Base-by-base conservation (phyloP, 495 filamentous ascomycete genomes). In the Neurospora discreta region DNA sequence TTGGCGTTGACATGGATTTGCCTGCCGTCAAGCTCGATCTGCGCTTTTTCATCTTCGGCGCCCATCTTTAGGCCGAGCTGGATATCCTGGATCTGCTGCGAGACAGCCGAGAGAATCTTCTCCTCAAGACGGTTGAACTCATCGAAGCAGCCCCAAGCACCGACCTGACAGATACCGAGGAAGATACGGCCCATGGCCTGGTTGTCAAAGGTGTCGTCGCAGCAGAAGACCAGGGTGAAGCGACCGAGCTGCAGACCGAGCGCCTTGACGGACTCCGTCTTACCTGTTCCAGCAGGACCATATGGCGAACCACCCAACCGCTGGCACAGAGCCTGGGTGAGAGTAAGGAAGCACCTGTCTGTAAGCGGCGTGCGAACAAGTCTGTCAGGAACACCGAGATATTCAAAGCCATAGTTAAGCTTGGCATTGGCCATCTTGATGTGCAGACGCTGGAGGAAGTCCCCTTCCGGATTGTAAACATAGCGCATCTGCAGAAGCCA, bases 171-270 rank as follows among this genome's bases (percentile, higher is more conserved):
- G 73, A 99, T 97, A 86, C 95, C 95, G 39, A 99, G 88, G 86
- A 99, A 98, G 77, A 99, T 99, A 73, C 95, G 92, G 6, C 95
- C 95, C 95, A 99, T 99, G 41, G 95, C 95, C 78, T 99, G 95
- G 85, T 97, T 98, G 82, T 99, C 95, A 77, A 99, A 99, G 0
- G 95, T 98, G 80, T 98, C 95, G 77, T 99, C 95, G 81, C 95
- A 99, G 80, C 94, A 97, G 83, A 99, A 98, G 20, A 99, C 95
- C 26, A 99, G 87, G 16, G 96, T 99, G 80, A 98, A 99, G 69
- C 95, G 90, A 78, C 95, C 95, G 69, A 99, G 90, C 78, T 99
- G 94, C 5, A 98, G 87, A 84, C 95, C 95, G 39, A 99, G 87
- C 38, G 95, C 95, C 82, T 99, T 99, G 76, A 99, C 95, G 0